phyloP scores from a whole-genome alignment of 164 flowering plant genomes.

The Pachysandra terminalis region DNA sequence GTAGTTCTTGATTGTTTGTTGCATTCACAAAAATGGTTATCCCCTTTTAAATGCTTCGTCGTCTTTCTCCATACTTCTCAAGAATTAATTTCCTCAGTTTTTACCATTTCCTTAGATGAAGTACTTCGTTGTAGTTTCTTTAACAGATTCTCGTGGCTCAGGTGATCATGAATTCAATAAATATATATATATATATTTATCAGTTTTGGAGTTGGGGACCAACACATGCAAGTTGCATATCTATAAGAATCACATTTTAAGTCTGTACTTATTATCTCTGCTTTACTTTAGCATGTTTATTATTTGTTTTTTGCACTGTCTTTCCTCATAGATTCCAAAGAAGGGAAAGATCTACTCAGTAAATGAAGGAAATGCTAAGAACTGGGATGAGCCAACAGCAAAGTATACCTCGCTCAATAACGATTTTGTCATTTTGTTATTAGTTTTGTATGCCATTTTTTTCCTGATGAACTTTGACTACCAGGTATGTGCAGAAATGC shows the following conservation, averaged over 20 bases:
- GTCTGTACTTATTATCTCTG: not conserved
- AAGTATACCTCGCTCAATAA: conserved; percentile 42
- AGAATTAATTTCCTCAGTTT: not conserved
- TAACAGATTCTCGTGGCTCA: too few species aligned
- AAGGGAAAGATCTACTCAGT: conserved; percentile 98
- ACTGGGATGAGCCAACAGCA: conserved; percentile 95
- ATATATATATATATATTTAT: too few species aligned
- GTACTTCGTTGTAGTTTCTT: too few species aligned
- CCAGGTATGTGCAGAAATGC: conserved; percentile 89
- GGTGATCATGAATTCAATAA: too few species aligned
- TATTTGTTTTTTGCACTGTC: not conserved
- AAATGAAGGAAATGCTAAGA: conserved; percentile 97
- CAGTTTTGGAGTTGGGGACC: too few species aligned
- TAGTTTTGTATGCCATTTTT: not conserved
- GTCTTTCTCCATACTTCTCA: not conserved
- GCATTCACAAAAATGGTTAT: not conserved
- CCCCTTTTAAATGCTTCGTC: not conserved
- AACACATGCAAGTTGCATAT: too few species aligned
- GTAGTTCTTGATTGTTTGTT: not conserved
- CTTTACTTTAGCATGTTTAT: not conserved
- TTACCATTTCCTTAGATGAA: too few species aligned
- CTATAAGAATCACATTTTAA: too few species aligned
- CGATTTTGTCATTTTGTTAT: conserved; percentile 1
- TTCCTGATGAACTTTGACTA: conserved; percentile 1
- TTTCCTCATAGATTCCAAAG: conserved; percentile 70